Conservation (phyloP, 1,284 basidiomycete species). For the Ceratobasidium sp. region DNA sequence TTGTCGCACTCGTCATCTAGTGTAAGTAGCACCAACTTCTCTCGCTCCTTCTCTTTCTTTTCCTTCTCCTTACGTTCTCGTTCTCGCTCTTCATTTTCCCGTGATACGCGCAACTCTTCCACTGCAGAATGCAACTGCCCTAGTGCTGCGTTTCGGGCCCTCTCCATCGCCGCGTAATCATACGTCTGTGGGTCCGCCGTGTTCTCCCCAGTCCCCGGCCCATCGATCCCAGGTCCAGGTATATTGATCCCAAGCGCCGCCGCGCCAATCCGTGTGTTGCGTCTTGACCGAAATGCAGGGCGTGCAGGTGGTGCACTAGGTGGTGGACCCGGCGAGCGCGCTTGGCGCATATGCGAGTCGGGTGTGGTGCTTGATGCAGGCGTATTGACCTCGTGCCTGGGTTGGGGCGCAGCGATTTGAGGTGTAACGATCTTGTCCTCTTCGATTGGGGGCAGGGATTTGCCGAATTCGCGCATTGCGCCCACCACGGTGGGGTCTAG, state of each 20-base stretch:
- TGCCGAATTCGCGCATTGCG: conserved; percentile 57
- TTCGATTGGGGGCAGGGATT: conserved; percentile 26
- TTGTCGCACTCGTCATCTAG: conserved; percentile 40
- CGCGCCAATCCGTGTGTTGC: conserved; percentile 43
- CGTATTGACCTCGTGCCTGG: background rate
- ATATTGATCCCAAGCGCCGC: conserved; percentile 35
- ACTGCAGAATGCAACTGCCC: conserved; percentile 42
- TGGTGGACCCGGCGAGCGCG: conserved; percentile 39
- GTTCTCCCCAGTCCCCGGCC: conserved; percentile 15
- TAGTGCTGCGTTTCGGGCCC: conserved; percentile 37
- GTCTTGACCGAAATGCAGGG: conserved; percentile 34
- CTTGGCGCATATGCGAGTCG: conserved; percentile 26
- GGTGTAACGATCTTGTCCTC: conserved; percentile 25
- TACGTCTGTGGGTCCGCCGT: conserved; percentile 41
- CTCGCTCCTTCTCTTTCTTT: conserved; percentile 41
- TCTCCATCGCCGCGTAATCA: conserved; percentile 44
- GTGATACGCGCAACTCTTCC: conserved; percentile 42
- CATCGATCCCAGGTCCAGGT: conserved; percentile 30
- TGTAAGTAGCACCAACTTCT: conserved; percentile 34
- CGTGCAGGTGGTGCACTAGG: conserved; percentile 33
- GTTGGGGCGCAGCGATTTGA: conserved; percentile 41
- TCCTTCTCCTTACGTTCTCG: conserved; percentile 40
- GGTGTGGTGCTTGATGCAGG: conserved; percentile 21
- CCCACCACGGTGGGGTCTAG: conserved; percentile 72
- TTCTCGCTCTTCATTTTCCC: conserved; percentile 37